Percentiles rank a stretch among this genome's conserved stretches.
These are phyloP conservation scores for Spatholobus suberectus DNA, from an alignment of 306 rosid species.

Conservation along the genomic window DNA sequence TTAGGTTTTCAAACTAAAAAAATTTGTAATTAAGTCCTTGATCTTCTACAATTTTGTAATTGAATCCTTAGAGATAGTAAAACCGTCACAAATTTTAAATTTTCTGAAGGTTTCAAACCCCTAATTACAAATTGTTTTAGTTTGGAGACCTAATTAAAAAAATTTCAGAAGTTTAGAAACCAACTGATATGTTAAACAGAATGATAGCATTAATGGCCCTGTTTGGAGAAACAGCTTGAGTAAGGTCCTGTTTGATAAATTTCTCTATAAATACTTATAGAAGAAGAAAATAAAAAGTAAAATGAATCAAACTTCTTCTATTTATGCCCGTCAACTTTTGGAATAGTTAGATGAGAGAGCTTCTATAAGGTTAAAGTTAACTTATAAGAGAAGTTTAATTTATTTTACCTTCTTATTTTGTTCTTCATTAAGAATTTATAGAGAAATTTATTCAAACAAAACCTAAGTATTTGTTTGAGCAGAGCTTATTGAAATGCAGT, in stretches of 20 bases:
- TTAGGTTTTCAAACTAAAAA: too few species aligned
- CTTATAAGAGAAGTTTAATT: neutral
- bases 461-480: neutral
- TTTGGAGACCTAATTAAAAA: too few species aligned
- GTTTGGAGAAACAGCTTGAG: conserved; percentile 19
- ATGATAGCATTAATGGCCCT: neutral
- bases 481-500: neutral
- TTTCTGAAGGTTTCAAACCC: too few species aligned
- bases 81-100: too few species aligned
- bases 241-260: neutral
- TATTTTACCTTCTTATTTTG: neutral
- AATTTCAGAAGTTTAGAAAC: too few species aligned
- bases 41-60: too few species aligned
- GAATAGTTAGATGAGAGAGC: neutral
- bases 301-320: neutral
- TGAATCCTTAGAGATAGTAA: too few species aligned
- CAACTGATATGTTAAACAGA: too few species aligned
- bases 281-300: neutral
- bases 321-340: neutral
- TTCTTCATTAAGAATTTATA: neutral
- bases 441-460: neutral
- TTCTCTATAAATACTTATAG: neutral
- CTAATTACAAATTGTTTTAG: too few species aligned
- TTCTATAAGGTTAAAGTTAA: neutral
- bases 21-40: too few species aligned